Conservation (phyloP, 208 protist species). For the Porcisia hertigi region DNA sequence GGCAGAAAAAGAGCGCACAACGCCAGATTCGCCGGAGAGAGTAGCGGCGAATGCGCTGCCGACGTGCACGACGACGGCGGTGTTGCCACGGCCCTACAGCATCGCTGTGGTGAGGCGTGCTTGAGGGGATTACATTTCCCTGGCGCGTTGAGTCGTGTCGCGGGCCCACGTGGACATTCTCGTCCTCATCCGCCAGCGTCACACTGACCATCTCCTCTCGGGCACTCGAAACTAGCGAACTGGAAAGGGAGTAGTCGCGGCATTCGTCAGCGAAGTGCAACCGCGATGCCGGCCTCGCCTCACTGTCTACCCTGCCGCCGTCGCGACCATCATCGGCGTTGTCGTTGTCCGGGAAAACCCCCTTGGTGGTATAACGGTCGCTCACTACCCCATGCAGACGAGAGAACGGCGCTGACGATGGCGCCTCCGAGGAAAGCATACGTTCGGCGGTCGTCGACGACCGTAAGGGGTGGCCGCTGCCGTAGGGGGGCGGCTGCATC, state of each 20-base stretch:
- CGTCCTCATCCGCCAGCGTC: slow-evolving; percentile 28
- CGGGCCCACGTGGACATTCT: neutral
- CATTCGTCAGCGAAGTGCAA: slow-evolving; percentile 27
- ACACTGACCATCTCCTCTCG: slow-evolving; percentile 40
- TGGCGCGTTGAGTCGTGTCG: slow-evolving; percentile 9
- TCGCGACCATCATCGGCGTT: slow-evolving; percentile 13
- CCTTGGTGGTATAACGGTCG: neutral
- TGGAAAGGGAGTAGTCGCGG: slow-evolving; percentile 33
- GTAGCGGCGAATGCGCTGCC: slow-evolving; percentile 61
- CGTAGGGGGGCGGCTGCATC: neutral
- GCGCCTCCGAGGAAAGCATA: neutral
- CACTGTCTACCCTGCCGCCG: neutral
- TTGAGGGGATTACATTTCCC: slow-evolving; percentile 10
- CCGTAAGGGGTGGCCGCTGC: neutral
- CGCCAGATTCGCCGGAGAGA: slow-evolving; percentile 64
- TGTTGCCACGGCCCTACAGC: slow-evolving; percentile 4
- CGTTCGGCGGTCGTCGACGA: neutral
- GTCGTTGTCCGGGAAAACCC: slow-evolving; percentile 29
- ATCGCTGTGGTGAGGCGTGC: slow-evolving; percentile 10
- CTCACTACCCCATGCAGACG: neutral
- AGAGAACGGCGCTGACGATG: neutral
- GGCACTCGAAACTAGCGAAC: slow-evolving; percentile 27
- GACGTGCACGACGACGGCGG: slow-evolving; percentile 28
- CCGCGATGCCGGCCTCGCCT: neutral
- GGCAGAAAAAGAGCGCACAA: slow-evolving; percentile 81